These are phyloP conservation scores for Saururus chinensis DNA, from an alignment of 164 flowering plant species.

Conservation along the genomic window DNA sequence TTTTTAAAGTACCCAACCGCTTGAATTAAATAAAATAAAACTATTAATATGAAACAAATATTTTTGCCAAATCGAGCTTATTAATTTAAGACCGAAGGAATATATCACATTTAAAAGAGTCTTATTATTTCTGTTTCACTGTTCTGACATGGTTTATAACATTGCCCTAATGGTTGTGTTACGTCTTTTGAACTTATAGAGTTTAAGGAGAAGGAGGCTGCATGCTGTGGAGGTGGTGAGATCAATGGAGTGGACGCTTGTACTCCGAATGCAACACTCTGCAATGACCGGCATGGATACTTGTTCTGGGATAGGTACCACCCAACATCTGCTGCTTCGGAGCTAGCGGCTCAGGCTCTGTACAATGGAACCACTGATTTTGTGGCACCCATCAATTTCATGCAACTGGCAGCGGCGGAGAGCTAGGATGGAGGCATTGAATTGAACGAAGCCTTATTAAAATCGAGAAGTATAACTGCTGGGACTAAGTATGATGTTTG, in stretches of 20 bases:
- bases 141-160: too few species aligned
- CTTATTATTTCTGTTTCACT: too few species aligned
- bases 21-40: too few species aligned
- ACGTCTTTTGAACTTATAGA: constrained; percentile 12
- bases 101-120: too few species aligned
- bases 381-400: neutral
- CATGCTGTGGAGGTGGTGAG: constrained; percentile 43
- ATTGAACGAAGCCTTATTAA: neutral
- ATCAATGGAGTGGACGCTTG: constrained; percentile 23
- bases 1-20: too few species aligned
- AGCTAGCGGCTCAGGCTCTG: constrained; percentile 34
- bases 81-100: too few species aligned
- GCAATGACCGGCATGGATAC: constrained; percentile 20
- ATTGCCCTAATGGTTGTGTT: neutral
- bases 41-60: too few species aligned
- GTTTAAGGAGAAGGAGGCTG: constrained; percentile 21
- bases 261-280: constrained; percentile 17
- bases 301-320: constrained; percentile 53
- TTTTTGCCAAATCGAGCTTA: too few species aligned
- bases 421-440: neutral
- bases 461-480: too few species aligned
- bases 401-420: neutral
- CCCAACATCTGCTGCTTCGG: constrained; percentile 33
- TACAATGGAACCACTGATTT: constrained; percentile 11
- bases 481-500: too few species aligned